Conservation (phyloP, 164 flowering plant species). For the Tetracentron sinense region DNA sequence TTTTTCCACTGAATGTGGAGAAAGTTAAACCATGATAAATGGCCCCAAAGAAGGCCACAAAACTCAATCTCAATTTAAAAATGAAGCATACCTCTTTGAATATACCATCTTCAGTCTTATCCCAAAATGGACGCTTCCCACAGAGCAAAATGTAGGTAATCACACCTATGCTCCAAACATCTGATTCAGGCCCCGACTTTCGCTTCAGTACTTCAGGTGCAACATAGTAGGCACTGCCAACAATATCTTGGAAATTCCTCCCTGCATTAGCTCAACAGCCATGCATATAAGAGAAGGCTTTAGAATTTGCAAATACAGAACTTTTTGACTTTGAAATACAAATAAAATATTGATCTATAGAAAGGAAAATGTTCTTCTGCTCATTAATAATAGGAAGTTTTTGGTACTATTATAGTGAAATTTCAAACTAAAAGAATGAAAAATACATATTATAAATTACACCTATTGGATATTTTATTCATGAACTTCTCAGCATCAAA, state of each 20-base stretch:
- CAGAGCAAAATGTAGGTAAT: constrained; percentile 95
- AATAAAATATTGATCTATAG: not conserved
- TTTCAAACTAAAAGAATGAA: not conserved
- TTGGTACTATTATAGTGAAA: not conserved
- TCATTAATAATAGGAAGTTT: not conserved
- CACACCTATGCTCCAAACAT: constrained; percentile 98
- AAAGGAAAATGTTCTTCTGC: not conserved
- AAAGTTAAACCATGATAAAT: too few relatives aligned
- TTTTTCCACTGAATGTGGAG: too few relatives aligned
- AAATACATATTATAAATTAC: not conserved
- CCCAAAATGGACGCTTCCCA: constrained; percentile 98
- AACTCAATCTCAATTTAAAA: not conserved
- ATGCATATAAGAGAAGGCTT: not conserved
- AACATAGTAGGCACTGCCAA: too few relatives aligned
- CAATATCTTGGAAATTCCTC: constrained; percentile 73
- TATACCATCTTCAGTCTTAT: constrained; percentile 96
- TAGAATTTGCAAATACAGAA: not conserved
- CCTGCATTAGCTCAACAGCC: constrained; percentile 41
- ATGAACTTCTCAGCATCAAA: too few relatives aligned
- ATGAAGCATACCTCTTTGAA: constrained; percentile 76
- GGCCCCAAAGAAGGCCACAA: too few relatives aligned
- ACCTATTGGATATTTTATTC: too few relatives aligned
- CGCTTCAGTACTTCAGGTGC: constrained; percentile 97
- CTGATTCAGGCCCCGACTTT: constrained; percentile 96
- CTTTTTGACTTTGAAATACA: not conserved